These are phyloP conservation scores for Fusarium avenaceum DNA, from an alignment of 2,329 filamentous ascomycete genomes.

Conservation along the genomic window DNA sequence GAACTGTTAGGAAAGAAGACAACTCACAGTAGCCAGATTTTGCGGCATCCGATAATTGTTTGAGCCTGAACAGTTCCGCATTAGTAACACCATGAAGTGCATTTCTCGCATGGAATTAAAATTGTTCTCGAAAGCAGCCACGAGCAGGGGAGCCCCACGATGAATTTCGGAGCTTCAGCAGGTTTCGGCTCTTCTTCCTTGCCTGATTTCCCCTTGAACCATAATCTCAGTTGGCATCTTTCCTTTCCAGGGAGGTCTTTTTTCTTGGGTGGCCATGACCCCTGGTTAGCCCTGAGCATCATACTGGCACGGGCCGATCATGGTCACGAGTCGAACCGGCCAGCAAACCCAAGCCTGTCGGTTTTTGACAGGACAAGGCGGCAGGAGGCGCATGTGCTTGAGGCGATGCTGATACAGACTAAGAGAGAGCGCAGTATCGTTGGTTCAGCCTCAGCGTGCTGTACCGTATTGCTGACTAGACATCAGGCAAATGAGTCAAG, in stretches of 20 bases:
- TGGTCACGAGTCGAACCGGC: conserved; percentile 33
- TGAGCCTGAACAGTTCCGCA: neutral
- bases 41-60: neutral
- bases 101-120: conserved; percentile 25
- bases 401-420: conserved; percentile 28
- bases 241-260: conserved; percentile 43
- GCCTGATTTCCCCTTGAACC: conserved; percentile 28
- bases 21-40: neutral
- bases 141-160: conserved; percentile 27
- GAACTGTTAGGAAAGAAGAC: neutral
- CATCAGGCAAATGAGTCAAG: conserved; percentile 31
- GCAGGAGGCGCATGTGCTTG: conserved; percentile 16
- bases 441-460: conserved; percentile 24
- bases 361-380: conserved; percentile 14
- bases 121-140: conserved; percentile 29
- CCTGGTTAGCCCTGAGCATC: conserved; percentile 27
- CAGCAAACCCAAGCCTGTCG: conserved; percentile 12
- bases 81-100: neutral
- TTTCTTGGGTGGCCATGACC: conserved; percentile 17
- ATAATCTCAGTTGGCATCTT: conserved; percentile 34
- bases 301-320: conserved; percentile 37
- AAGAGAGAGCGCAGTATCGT: conserved; percentile 2
- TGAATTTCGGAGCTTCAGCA: conserved; percentile 44
- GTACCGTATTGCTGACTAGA: conserved; percentile 29
- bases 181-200: conserved; percentile 44